These are phyloP conservation scores for Claviceps spartinae DNA, from an alignment of 2,329 filamentous ascomycete genomes.

Conservation along the genomic window DNA sequence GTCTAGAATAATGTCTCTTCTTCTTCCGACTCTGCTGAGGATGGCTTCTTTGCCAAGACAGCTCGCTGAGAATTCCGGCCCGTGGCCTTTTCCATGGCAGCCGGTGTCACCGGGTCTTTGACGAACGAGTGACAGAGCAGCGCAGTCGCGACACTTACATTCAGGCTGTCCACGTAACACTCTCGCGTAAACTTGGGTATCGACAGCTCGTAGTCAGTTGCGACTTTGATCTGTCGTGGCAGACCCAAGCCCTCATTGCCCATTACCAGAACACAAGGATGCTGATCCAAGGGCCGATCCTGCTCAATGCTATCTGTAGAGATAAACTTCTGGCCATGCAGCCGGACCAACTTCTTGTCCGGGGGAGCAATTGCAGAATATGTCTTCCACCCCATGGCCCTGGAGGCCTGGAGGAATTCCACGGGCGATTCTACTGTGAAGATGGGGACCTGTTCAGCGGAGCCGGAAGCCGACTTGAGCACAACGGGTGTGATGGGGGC, in stretches of 20 bases:
- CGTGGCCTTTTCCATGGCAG: background rate
- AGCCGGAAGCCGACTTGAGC: constrained; percentile 79
- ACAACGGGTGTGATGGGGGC: constrained; percentile 64
- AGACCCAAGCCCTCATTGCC: constrained; percentile 72
- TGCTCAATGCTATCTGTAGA: constrained; percentile 36
- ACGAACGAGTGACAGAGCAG: constrained; percentile 61
- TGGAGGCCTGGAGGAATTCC: constrained; percentile 56
- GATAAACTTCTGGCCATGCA: constrained; percentile 29
- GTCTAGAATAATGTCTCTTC: too few species aligned
- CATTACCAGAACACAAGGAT: constrained; percentile 68
- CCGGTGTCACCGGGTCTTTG: constrained; percentile 15
- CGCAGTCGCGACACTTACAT: constrained; percentile 79
- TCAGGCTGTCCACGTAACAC: constrained; percentile 70
- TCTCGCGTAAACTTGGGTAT: constrained; percentile 44
- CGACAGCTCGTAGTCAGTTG: constrained; percentile 51
- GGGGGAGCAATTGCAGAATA: constrained; percentile 57
- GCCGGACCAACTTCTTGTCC: constrained; percentile 18
- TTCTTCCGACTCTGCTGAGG: background rate
- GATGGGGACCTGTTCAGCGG: constrained; percentile 65
- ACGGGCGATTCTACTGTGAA: constrained; percentile 55
- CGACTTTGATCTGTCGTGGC: constrained; percentile 45
- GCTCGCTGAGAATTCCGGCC: background rate
- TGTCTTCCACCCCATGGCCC: constrained; percentile 63
- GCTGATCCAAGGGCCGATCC: constrained; percentile 36
- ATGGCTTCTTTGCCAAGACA: background rate